Conservation (phyloP, 805 yeast genomes). For the Schizosaccharomyces osmophilus region DNA sequence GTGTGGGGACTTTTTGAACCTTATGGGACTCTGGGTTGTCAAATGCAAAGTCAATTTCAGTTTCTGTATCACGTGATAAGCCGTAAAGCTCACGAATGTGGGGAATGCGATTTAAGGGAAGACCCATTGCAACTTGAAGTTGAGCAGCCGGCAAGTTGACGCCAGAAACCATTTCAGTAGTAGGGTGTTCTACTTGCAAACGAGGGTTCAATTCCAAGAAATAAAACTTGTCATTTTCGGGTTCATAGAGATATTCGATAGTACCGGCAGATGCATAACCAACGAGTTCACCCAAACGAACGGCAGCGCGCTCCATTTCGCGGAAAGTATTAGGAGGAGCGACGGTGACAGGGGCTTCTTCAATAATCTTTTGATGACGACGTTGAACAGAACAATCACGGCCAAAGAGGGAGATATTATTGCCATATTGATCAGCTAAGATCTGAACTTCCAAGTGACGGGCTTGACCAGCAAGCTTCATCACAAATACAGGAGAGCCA, state of each 20-base stretch:
- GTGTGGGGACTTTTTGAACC: constrained; percentile 75
- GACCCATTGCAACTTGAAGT: constrained; percentile 97
- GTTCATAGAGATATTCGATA: constrained; percentile 87
- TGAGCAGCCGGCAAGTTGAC: constrained; percentile 97
- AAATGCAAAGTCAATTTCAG: constrained; percentile 79
- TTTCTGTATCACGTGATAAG: constrained; percentile 78
- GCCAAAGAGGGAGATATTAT: constrained; percentile 88
- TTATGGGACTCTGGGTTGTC: constrained; percentile 41
- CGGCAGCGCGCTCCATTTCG: constrained; percentile 92
- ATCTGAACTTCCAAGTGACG: constrained; percentile 96
- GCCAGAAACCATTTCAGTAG: constrained; percentile 98
- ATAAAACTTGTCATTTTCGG: constrained; percentile 81
- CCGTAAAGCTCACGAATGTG: constrained; percentile 87
- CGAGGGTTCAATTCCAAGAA: constrained; percentile 94
- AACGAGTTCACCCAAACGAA: constrained; percentile 81
- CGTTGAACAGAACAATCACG: constrained; percentile 99
- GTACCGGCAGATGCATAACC: constrained; percentile 99
- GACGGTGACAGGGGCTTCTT: constrained; percentile 95
- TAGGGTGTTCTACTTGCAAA: constrained; percentile 98
- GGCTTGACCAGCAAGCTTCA: constrained; percentile 92
- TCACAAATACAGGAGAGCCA: constrained; percentile 93
- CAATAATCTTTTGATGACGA: constrained; percentile 96
- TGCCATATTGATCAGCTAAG: constrained; percentile 94
- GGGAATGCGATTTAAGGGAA: constrained; percentile 80
- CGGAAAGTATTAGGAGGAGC: constrained; percentile 69